Evolutionary conservation across 345 rosid genomes (phyloP), one percentile per base, ranked within the genome.

Genomic region (Cardamine resedifolia): DNA sequence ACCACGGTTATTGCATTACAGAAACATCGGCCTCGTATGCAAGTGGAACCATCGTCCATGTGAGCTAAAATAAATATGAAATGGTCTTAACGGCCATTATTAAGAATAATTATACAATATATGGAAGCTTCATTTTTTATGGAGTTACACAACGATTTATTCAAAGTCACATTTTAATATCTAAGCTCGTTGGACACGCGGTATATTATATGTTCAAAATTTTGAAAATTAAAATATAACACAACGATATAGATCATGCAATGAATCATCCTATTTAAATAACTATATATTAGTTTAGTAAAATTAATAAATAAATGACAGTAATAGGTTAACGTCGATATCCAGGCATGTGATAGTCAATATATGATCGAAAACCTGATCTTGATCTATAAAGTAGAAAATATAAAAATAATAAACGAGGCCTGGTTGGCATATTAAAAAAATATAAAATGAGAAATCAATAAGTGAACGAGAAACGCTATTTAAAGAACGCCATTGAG

Each of bases 141-240:
- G 20, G 44, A 64, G 23, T 21, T 49, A 21, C 33, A 65, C 18
- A 1, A 9, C 34, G 34, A 15, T 47, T 51, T 66, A 50, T 16
- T 38, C 38, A 45, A 18, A 33, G 18, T 39, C 62, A 55, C 52
- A 41, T 56, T 68, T 43, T 56, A 56, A 44, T 69, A 57, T 69
- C 56, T 43, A 30, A 14, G 28, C 64, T 53, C 72, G 72, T 55
- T 53, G 28, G 72, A 53, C 52, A 67, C 72, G 72, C 51, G 62
- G 41, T 18, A 55, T 68, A 55, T 39, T 16, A 39, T 53, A 41
- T 15, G 28, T 27, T 27, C 2, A 3, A 53, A 34, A 20, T 4
- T 5, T n/a, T 9, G 3, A 31, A 6, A 10, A 6, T 4, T 0
- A n/a, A 9, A 43, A 8, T 9, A 1, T 7, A 31, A 49, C 16